These are phyloP conservation scores for Eucalyptus lansdowneana DNA, from an alignment of 345 rosid genomes.

Conservation along the genomic window DNA sequence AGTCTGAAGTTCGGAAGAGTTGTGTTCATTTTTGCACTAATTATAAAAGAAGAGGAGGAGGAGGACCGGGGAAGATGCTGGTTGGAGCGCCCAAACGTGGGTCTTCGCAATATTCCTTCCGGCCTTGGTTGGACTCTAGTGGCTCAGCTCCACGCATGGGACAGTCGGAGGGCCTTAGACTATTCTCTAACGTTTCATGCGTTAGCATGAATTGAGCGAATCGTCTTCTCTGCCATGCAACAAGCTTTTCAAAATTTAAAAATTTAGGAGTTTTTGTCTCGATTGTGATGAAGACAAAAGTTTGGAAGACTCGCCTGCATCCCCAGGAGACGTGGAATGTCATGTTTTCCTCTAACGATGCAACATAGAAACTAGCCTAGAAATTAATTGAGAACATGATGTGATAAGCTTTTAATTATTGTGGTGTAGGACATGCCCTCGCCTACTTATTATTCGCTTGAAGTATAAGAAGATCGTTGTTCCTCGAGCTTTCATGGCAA, in stretches of 20 bases:
- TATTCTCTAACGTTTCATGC: background rate
- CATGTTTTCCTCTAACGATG: background rate
- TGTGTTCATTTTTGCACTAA: background rate
- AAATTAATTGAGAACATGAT: background rate
- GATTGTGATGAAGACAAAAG: background rate
- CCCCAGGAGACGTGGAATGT: background rate
- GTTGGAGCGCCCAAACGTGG: background rate
- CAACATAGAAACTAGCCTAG: background rate
- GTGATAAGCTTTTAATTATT: background rate
- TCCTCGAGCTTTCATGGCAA: no score
- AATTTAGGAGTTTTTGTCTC: background rate
- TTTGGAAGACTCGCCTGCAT: background rate
- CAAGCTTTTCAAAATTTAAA: background rate
- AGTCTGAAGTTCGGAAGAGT: background rate
- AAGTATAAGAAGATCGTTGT: no score
- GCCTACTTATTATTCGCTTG: no score
- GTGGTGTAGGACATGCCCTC: no score
- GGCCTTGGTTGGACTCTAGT: background rate
- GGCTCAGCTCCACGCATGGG: background rate
- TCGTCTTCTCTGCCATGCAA: background rate
- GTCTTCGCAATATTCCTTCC: background rate
- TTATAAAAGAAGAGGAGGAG: background rate
- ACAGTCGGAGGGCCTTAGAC: background rate
- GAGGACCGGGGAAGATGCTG: background rate
- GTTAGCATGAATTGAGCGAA: background rate